Base-by-base conservation (phyloP, 306 rosid genomes). In the Aeschynomene evenia region DNA sequence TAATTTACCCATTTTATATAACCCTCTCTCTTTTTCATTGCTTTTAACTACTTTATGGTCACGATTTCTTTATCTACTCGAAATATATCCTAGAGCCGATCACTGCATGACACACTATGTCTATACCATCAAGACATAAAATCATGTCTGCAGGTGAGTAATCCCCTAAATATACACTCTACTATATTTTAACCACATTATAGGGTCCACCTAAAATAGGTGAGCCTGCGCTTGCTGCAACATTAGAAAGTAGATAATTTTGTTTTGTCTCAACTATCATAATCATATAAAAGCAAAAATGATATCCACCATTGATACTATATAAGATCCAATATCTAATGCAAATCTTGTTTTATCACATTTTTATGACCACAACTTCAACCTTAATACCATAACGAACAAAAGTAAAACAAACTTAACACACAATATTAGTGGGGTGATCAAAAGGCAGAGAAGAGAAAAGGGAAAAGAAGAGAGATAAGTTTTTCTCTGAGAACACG, bases 261-360 rank as follows among this genome's bases (percentile, higher is more conserved):
- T 10, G 48, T 60, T 60, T 18, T 34, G 26, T 5, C 48, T n/a
- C 7, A 57, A 61, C 49, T 37, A 37, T 39, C 15, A 58, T 29
- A 37, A 36, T 19, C 50, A 40, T 39, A 20, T 13, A 2, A 62
- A 12, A 2, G 39, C 51, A 20, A 31, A 62, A 62, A 21, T 40
- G 53, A 63, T 24, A 22, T 22, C 22, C 22, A 39, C 22, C 53
- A 6, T 40, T 63, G 14, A 63, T 39, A 54, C 52, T 62, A 55
- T 62, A 55, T 73, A 71, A 24, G 52, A 63, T 28, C 75, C 68
- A 67, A 72, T 72, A 68, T 57, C 13, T 9, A 48, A 63, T 59
- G 59, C 48, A 68, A 16, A 60, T 73, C 22, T 1, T 23, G 39
- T 24, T 63, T 24, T 37, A 62, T 21, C 13, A 20, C 40, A 21